Percentiles rank a stretch among this genome's conserved stretches.
phyloP scores from a whole-genome alignment of 129 eudicot genomes.

The Gnaphalium uliginosum region DNA sequence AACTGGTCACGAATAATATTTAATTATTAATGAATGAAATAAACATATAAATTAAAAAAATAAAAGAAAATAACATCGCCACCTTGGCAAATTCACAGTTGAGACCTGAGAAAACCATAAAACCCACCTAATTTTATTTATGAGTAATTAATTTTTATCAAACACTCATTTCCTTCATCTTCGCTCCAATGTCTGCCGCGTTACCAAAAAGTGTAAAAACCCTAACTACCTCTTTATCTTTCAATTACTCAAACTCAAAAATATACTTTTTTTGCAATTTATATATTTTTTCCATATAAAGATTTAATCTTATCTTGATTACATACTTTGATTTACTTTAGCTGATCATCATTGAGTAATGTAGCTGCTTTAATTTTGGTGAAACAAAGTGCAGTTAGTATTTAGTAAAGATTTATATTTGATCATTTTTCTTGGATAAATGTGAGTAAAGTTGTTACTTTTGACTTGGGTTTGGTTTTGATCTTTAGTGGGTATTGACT shows the following conservation, averaged over 20 bases:
- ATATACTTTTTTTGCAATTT: slow-evolving; percentile 12
- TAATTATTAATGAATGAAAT: not conserved
- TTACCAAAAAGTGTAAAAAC: slow-evolving; percentile 38
- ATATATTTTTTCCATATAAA: not conserved
- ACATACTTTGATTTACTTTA: slow-evolving; percentile 7
- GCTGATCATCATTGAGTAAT: slow-evolving; percentile 20
- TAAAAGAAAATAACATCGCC: not conserved
- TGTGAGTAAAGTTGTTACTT: slow-evolving; percentile 55
- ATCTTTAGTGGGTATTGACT: slow-evolving; percentile 34
- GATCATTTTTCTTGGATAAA: slow-evolving; percentile 43
- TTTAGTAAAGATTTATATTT: slow-evolving; percentile 21
- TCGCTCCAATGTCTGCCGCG: slow-evolving; percentile 54
- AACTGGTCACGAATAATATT: too few relatives aligned
- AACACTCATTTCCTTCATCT: slow-evolving; percentile 42
- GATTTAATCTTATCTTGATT: slow-evolving; percentile 15
- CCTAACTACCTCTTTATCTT: slow-evolving; percentile 39
- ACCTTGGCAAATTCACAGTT: slow-evolving; percentile 14
- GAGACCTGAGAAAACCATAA: slow-evolving; percentile 13
- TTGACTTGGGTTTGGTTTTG: slow-evolving; percentile 37
- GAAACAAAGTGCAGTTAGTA: not conserved
- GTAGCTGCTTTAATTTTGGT: slow-evolving; percentile 19
- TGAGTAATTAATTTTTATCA: slow-evolving; percentile 13
- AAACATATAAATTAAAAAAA: not conserved
- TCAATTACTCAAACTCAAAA: slow-evolving; percentile 22
- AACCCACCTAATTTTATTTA: slow-evolving; percentile 21